Evolutionary conservation across 2,329 filamentous ascomycete species (phyloP).

Genomic region (Ceratocystis albifundus): DNA sequence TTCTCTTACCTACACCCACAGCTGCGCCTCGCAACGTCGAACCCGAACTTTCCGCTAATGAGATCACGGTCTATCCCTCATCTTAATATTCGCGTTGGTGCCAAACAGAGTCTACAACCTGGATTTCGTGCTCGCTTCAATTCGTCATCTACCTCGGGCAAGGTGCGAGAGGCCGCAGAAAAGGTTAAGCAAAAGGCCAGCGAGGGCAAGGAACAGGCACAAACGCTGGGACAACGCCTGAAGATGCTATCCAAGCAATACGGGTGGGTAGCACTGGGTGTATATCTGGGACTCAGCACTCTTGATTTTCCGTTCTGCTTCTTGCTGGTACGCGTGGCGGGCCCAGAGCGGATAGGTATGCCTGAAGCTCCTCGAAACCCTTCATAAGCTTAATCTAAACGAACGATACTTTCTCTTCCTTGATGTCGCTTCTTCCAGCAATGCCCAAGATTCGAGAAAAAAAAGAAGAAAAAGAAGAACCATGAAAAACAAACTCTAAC

Average conservation of each 20-base stretch:
- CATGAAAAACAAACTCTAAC: not conserved
- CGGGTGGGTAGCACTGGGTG: constrained; percentile 84
- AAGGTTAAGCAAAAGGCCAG: constrained; percentile 20
- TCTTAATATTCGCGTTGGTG: no score
- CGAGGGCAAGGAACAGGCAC: constrained; percentile 19
- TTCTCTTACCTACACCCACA: not conserved
- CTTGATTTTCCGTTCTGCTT: constrained; percentile 95
- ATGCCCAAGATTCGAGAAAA: not conserved
- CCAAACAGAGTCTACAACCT: not conserved
- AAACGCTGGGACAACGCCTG: constrained; percentile 56
- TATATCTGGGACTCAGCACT: constrained; percentile 72
- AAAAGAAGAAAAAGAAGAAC: no score
- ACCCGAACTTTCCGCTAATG: not conserved
- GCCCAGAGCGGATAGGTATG: constrained; percentile 71
- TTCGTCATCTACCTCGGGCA: constrained; percentile 12
- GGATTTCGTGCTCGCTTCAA: constrained; percentile 4
- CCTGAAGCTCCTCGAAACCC: not conserved
- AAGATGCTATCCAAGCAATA: constrained; percentile 84
- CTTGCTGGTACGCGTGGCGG: constrained; percentile 67
- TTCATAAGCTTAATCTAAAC: not conserved
- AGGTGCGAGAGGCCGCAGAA: constrained; percentile 15
- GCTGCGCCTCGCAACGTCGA: constrained; percentile 1
- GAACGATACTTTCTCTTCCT: not conserved
- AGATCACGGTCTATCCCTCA: not conserved
- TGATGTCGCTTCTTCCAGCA: not conserved